These are phyloP conservation scores for Ascochyta fabae DNA, from an alignment of 2,329 filamentous ascomycete genomes.

Conservation along the genomic window DNA sequence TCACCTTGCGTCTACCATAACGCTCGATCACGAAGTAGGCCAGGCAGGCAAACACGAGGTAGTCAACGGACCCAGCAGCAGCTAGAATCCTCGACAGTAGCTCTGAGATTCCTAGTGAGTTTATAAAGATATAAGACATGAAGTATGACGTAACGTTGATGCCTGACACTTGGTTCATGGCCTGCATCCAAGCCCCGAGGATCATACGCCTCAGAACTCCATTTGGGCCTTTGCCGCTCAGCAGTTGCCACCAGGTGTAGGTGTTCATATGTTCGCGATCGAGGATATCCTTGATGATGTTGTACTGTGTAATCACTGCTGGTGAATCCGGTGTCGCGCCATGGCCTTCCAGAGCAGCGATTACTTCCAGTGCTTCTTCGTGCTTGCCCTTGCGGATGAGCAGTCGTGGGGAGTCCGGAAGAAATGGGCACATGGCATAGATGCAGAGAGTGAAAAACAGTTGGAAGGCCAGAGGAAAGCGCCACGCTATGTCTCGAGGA, in stretches of 20 bases:
- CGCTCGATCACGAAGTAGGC: slow-evolving; percentile 57
- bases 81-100: slow-evolving; percentile 45
- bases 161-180: slow-evolving; percentile 53
- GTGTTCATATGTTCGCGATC: slow-evolving; percentile 55
- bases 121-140: slow-evolving; percentile 51
- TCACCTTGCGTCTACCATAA: slow-evolving; percentile 53
- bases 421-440: slow-evolving; percentile 56
- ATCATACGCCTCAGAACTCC: slow-evolving; percentile 54
- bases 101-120: slow-evolving; percentile 48
- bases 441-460: slow-evolving; percentile 65
- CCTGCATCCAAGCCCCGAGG: slow-evolving; percentile 55
- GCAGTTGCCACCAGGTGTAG: slow-evolving; percentile 54
- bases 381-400: slow-evolving; percentile 60
- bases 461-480: slow-evolving; percentile 62
- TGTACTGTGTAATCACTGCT: slow-evolving; percentile 44
- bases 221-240: slow-evolving; percentile 51
- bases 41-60: slow-evolving; percentile 53
- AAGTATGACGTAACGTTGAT: slow-evolving; percentile 50
- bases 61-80: slow-evolving; percentile 56
- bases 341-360: slow-evolving; percentile 49
- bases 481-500: slow-evolving; percentile 44
- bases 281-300: slow-evolving; percentile 49
- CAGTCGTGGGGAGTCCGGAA: slow-evolving; percentile 53
- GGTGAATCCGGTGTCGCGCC: slow-evolving; percentile 46
- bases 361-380: slow-evolving; percentile 50